Base-by-base conservation (phyloP, 352 stramenopile species). In the Aphanomyces stellatus region DNA sequence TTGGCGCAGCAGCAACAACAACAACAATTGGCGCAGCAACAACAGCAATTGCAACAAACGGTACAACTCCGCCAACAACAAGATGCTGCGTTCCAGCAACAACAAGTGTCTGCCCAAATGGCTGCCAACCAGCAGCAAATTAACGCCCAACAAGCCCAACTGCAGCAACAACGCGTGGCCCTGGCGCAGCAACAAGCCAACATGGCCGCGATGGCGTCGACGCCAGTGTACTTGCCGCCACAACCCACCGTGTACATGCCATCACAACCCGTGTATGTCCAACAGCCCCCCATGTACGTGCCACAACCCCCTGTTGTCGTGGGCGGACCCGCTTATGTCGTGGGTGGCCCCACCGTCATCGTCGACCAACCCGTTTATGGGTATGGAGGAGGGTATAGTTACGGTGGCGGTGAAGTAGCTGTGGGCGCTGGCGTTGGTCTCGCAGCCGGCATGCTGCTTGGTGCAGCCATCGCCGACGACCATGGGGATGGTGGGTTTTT, bases 401-500 rank as follows among this genome's bases (percentile, higher is more conserved):
- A 24, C 2, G 56, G 37, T 17, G 68, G 57, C 27, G 72, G 73
- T 4, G 64, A 56, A 28, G 75, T 75, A 22, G 72, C 72, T 34
- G 74, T 71, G 60, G 77, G 80, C 28, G 75, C 90, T 67, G 85
- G 83, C 10, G 74, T 94, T 53, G 85, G 85, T 25, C 76, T 90
- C 24, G 85, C 90, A 30, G 85, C 83, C 43, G 85, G 85, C 13
- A 70, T 91, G 69, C 56, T 94, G 30, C 74, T 94, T 0, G 85
- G 83, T n/a, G 85, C 90, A 71, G 48, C 51, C 8, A 51, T 67
- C 11, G 60, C 57, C 28, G 60, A 67, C 31, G 59, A 35, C 22
- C 40, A 24, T 24, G 49, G 33, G 30, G n/a, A n/a, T n/a, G n/a
- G n/a, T n/a, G 42, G 57, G 11, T 65, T 65, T 41, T 65, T 65